Evolutionary conservation across 1,284 basidiomycete species (phyloP), one percentile per base, ranked within the genome.

Genomic region (Naganishia sp.): DNA sequence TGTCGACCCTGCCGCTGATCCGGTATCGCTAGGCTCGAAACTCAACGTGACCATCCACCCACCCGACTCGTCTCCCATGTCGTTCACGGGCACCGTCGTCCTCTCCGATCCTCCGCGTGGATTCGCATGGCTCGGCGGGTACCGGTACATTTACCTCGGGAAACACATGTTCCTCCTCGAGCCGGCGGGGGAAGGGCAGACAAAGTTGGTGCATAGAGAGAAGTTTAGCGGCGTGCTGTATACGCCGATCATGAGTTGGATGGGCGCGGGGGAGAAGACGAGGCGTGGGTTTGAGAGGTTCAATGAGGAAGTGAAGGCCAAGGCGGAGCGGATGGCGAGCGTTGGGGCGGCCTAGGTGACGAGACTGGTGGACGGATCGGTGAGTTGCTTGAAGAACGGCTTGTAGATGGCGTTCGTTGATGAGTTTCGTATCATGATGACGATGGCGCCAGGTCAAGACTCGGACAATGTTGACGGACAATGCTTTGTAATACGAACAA

Each of bases 101-200:
- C 25, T 53, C 11, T 28, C 25, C 4, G 31, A 49, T 25, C 50
- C 50, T 15, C 50, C 50, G 10, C 50, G 31, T 3, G 16, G 50
- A 21, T 53, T 53, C 28, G 50, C 23, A 53, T 53, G 50, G 50
- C 28, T 53, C 28, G 50, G 50, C 10, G 50, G 50, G 9, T 53
- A 53, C 15, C 31, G 25, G 15, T 53, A 53, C 50, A 18, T 53
- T 31, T 53, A 53, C 50, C 50, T 53, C 2, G 50, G 50, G 13
- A 53, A 53, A 33, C 50, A 53, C 28, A 53, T 53, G 50, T 53
- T 53, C 50, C 50, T 53, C 50, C 50, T 53, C 28, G 25, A 25
- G 11, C 50, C 50, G 10, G 6, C 28, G 25, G 25, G 9, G 11
- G 50, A 53, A 31, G 50, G 50, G 6, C 21, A 49, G 50, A 53